phyloP scores from a whole-genome alignment of 225 moss, liverwort and hornwort species.

The Marchantia paleacea region DNA sequence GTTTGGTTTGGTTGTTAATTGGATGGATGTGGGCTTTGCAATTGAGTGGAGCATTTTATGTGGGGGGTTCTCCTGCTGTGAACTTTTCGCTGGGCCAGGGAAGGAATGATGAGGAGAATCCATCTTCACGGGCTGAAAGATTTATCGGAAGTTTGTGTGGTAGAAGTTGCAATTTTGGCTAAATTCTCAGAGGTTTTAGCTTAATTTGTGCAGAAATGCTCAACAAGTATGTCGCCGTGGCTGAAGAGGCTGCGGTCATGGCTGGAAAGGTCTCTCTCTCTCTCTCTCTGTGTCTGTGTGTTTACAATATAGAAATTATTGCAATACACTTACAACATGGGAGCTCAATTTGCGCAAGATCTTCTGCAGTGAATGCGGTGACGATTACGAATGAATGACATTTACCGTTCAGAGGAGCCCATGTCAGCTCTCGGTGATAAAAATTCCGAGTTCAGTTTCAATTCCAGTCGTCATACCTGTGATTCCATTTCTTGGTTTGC shows the following conservation, averaged over 20 bases:
- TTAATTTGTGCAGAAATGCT: constrained; percentile 52
- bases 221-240: constrained; percentile 60
- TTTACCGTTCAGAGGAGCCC: no score
- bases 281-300: not conserved
- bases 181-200: constrained; percentile 1
- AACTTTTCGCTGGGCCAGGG: no score
- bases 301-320: not conserved
- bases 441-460: no score
- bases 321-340: not conserved
- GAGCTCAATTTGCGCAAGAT: not conserved
- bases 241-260: constrained; percentile 71
- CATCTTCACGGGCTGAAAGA: not conserved
- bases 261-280: constrained; percentile 59
- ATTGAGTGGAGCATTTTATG: not conserved
- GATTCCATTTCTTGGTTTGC: no score
- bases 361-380: not conserved
- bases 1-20: no score
- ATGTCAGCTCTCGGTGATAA: no score
- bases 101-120: not conserved
- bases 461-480: no score
- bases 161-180: not conserved
- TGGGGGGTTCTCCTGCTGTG: not conserved
- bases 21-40: not conserved
- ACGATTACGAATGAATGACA: not conserved
- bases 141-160: not conserved